Evolutionary conservation across 2,329 filamentous ascomycete species (phyloP).

Genomic region (Fusarium pseudograminearum): DNA sequence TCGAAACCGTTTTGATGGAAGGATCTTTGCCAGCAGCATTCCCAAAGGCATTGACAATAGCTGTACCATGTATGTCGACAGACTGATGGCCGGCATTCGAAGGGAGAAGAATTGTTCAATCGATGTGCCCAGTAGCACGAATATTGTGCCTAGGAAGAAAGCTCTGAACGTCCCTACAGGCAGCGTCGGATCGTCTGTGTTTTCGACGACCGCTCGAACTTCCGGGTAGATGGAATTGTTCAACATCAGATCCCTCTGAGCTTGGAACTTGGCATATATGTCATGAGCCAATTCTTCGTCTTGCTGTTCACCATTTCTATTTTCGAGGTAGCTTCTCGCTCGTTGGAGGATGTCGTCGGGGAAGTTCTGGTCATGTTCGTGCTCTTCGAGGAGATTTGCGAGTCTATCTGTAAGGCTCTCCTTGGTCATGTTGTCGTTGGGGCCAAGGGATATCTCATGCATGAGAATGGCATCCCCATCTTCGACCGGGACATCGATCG

Average conservation of each 20-base stretch:
- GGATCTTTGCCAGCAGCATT: constrained; percentile 48
- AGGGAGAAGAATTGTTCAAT: constrained; percentile 56
- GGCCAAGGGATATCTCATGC: not conserved
- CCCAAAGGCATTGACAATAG: constrained; percentile 56
- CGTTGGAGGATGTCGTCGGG: constrained; percentile 55
- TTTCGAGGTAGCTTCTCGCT: constrained; percentile 56
- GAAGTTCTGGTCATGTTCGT: constrained; percentile 63
- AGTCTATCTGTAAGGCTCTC: constrained; percentile 16
- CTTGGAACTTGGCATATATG: constrained; percentile 40
- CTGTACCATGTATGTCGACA: constrained; percentile 57
- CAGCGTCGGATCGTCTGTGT: constrained; percentile 55
- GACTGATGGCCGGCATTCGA: constrained; percentile 55
- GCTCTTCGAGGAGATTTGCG: constrained; percentile 52
- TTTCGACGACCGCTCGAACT: constrained; percentile 60
- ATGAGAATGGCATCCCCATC: not conserved
- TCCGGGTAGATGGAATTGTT: constrained; percentile 56
- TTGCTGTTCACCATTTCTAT: not conserved
- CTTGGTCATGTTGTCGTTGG: not conserved
- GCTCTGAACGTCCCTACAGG: constrained; percentile 58
- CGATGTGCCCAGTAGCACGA: constrained; percentile 46
- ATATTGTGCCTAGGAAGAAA: constrained; percentile 55
- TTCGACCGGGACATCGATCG: not conserved
- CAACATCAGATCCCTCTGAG: constrained; percentile 45
- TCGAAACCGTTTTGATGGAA: constrained; percentile 22
- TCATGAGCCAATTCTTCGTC: constrained; percentile 33